Base-by-base conservation (phyloP, 139 green algal genomes). In the Micromonas commoda region DNA sequence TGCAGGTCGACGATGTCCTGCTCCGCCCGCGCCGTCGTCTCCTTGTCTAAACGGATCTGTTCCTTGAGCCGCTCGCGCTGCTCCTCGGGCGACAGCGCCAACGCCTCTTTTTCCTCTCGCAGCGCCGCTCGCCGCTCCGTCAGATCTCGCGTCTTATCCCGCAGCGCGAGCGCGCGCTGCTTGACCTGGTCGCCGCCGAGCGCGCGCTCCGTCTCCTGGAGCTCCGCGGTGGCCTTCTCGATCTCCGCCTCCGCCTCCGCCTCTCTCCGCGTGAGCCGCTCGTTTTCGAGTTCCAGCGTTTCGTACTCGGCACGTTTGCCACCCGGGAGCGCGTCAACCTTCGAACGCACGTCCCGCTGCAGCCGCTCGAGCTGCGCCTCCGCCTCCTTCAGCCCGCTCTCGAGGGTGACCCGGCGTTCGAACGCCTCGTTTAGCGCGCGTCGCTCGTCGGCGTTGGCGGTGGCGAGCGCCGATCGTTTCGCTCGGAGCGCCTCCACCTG, bases 41-140 rank as follows among this genome's bases (percentile, higher is more conserved):
- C 81, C 67, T 93, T 92, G 79, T 93, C 88, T 19, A 82, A 78
- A 80, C 90, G 90, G 61, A 93, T 91, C 77, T 91, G 85, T 28
- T 83, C 74, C 82, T 87, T 83, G 13, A 90, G 82, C 63, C 83
- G 72, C 71, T 86, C 82, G 4, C 83, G 79, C 81, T 90, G 84
- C 78, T 92, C 88, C 76, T 91, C 87, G 38, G 89, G 88, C 4
- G 65, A 82, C 57, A 86, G 60, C 76, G 85, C 85, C 64, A 74
- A 79, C 53, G 71, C 77, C 23, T 85, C 77, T 81, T 91, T 83
- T 64, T 86, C 86, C 23, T 81, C 81, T 75, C 87, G 79, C 79
- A 92, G 85, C 84, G 91, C 86, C 32, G 81, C 82, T 81, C 90
- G 90, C 16, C 77, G 77, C 80, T 90, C 82, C 19, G 71, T 86